phyloP scores from a whole-genome alignment of 2,329 filamentous ascomycete species.

The Ophiostoma sp. region DNA sequence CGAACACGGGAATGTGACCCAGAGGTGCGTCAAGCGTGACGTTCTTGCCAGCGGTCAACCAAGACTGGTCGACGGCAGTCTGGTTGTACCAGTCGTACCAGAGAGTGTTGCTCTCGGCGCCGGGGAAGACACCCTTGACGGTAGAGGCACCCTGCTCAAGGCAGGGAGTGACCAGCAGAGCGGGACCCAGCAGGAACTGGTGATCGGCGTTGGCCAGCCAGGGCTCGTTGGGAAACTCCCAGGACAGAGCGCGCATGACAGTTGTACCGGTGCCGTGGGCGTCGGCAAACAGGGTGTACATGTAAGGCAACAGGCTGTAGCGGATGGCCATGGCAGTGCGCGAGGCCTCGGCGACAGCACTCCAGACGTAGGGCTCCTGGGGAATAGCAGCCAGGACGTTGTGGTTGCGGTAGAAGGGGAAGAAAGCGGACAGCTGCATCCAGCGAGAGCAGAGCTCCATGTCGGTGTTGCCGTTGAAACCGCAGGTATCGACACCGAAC shows the following conservation, averaged over 20 bases:
- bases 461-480: conserved; percentile 62
- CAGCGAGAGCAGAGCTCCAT: conserved; percentile 69
- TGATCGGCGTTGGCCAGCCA: conserved; percentile 43
- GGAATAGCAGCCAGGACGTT: conserved; percentile 36
- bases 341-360: conserved; percentile 56
- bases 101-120: conserved; percentile 36
- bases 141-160: conserved; percentile 40
- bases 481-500: conserved; percentile 70
- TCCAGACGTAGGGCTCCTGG: conserved; percentile 71
- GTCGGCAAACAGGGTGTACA: conserved; percentile 64
- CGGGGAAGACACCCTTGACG: conserved; percentile 44
- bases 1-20: conserved; percentile 65
- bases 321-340: conserved; percentile 63
- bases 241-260: conserved; percentile 65
- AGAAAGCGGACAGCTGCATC: conserved; percentile 67
- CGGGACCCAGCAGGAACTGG: conserved; percentile 48
- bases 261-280: conserved; percentile 59
- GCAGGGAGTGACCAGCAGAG: conserved; percentile 46
- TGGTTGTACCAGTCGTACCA: conserved; percentile 83
- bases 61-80: conserved; percentile 41
- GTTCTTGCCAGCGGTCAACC: conserved; percentile 33
- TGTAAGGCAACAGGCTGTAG: conserved; percentile 76
- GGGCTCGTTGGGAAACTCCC: conserved; percentile 55
- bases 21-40: conserved; percentile 44
- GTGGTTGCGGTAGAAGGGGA: conserved; percentile 72